A percentile compares a stretch with the other conserved stretches of the same genome.
Conservation (phyloP, 495 filamentous ascomycete species). For the Podospora conica region DNA sequence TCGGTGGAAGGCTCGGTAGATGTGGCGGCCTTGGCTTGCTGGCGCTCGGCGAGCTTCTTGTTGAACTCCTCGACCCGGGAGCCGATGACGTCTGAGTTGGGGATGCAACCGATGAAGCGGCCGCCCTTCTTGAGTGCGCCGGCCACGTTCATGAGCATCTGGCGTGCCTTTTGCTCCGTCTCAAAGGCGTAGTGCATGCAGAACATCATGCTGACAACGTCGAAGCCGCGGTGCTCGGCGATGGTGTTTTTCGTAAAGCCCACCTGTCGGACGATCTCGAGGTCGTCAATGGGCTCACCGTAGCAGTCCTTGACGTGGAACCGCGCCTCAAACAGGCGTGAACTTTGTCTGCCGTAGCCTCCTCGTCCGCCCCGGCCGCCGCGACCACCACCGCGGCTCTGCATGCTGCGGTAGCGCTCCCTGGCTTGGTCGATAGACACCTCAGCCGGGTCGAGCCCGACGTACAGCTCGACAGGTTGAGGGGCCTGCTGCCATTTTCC, state of each 20-base stretch:
- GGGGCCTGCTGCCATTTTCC: conserved; percentile 92
- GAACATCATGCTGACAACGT: conserved; percentile 98
- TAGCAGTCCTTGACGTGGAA: conserved; percentile 90
- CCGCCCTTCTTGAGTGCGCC: conserved; percentile 87
- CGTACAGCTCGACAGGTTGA: conserved; percentile 77
- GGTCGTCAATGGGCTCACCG: conserved; percentile 67
- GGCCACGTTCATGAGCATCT: conserved; percentile 90
- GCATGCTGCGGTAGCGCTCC: conserved; percentile 74
- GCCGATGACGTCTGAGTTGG: conserved; percentile 83
- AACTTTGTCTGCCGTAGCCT: conserved; percentile 38
- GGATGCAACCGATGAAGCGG: conserved; percentile 86
- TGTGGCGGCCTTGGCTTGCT: conserved; percentile 38
- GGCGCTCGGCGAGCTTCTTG: conserved; percentile 40
- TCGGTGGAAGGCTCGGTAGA: not conserved
- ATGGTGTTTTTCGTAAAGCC: conserved; percentile 67
- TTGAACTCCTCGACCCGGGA: conserved; percentile 58
- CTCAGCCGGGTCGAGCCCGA: conserved; percentile 88
- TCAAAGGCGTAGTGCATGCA: conserved; percentile 99
- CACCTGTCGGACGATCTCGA: conserved; percentile 72
- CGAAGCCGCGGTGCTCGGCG: conserved; percentile 69
- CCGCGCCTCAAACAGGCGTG: conserved; percentile 67
- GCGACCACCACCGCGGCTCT: conserved; percentile 48
- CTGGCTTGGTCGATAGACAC: conserved; percentile 83
- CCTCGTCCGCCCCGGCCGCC: conserved; percentile 56
- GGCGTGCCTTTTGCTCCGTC: conserved; percentile 75